Evolutionary conservation across 2,329 filamentous ascomycete genomes (phyloP).

Genomic region (Colletotrichum orchidophilum): DNA sequence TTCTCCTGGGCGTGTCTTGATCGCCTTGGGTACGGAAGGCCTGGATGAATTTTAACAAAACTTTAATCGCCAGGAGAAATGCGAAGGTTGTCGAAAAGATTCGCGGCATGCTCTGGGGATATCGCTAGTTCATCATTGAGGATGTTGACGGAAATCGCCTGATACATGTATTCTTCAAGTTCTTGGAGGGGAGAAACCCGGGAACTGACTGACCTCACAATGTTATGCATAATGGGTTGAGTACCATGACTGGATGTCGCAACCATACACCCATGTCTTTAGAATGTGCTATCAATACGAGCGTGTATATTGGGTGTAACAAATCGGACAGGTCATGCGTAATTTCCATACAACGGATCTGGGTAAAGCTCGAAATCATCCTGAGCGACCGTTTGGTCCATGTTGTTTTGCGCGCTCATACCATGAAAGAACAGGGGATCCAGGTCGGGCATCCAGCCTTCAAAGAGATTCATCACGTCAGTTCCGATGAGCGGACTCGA

Average conservation of each 20-base stretch:
- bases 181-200: slow-evolving; percentile 16
- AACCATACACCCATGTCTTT: not conserved
- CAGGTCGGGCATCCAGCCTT: slow-evolving; percentile 36
- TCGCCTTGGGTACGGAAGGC: slow-evolving; percentile 11
- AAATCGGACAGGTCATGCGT: not conserved
- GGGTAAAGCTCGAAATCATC: not conserved
- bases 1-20: slow-evolving; percentile 2
- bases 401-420: not conserved
- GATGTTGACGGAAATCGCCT: slow-evolving; percentile 12
- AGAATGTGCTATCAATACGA: too few relatives aligned
- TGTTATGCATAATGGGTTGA: not conserved
- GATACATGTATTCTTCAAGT: slow-evolving; percentile 23
- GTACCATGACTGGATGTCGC: not conserved
- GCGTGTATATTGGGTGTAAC: too few relatives aligned
- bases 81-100: not conserved
- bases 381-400: not conserved
- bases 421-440: slow-evolving; percentile 35
- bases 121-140: slow-evolving; percentile 15
- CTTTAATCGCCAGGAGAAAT: not conserved
- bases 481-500: slow-evolving; percentile 33
- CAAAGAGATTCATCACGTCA: slow-evolving; percentile 41
- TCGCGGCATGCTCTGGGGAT: slow-evolving; percentile 9
- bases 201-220: not conserved
- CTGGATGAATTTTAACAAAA: not conserved
- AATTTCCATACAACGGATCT: not conserved